Conservation (phyloP, 371 early-diverging fungal genomes). For the Actinomortierella ambigua region DNA sequence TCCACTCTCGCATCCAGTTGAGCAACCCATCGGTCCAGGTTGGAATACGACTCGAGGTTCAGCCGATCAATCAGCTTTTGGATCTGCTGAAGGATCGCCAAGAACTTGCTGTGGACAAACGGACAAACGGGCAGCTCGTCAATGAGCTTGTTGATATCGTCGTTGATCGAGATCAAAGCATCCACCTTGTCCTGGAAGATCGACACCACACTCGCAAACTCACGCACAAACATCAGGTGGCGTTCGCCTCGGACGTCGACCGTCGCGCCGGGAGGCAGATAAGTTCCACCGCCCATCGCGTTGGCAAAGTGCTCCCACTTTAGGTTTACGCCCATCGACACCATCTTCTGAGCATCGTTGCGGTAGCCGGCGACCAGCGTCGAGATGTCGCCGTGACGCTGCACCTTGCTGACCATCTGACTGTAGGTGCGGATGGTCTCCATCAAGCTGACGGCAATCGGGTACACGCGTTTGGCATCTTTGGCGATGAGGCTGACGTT, state of each 20-base stretch:
- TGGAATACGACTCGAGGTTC: constrained; percentile 93
- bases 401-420: constrained; percentile 82
- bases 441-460: constrained; percentile 95
- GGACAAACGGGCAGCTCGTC: constrained; percentile 86
- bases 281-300: constrained; percentile 52
- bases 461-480: constrained; percentile 97
- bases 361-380: constrained; percentile 89
- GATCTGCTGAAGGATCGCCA: constrained; percentile 74
- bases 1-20: constrained; percentile 86
- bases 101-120: constrained; percentile 73
- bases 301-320: constrained; percentile 98
- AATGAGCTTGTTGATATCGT: constrained; percentile 77
- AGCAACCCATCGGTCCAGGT: constrained; percentile 89
- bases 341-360: constrained; percentile 90
- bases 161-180: constrained; percentile 78
- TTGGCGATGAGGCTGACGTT: constrained; percentile 92
- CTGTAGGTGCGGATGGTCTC: constrained; percentile 94
- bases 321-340: constrained; percentile 85
- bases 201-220: constrained; percentile 88
- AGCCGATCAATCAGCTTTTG: constrained; percentile 92
- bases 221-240: constrained; percentile 93
- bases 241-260: constrained; percentile 79
- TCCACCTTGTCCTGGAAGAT: constrained; percentile 97
- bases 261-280: constrained; percentile 61
- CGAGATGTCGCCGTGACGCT: constrained; percentile 76